Evolutionary conservation across 345 rosid species (phyloP).

Genomic region (Punica granatum): DNA sequence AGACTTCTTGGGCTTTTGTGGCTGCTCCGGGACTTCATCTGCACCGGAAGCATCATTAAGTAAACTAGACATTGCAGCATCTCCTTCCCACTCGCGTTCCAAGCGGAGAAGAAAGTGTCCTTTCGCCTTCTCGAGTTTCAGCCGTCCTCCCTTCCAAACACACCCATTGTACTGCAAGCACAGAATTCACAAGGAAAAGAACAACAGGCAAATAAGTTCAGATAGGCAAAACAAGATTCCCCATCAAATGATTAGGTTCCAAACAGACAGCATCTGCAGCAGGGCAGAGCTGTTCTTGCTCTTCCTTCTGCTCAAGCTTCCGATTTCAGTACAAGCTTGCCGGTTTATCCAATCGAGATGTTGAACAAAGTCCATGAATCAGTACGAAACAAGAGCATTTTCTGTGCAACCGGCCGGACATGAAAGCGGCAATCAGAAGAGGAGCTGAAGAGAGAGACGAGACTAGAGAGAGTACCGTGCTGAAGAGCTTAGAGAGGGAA

Average conservation of each 20-base stretch:
- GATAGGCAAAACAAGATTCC: background rate
- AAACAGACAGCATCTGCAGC: too few species aligned
- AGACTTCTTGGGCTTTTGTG: slow-evolving; percentile 16
- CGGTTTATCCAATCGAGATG: too few species aligned
- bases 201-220: slow-evolving; percentile 1
- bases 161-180: slow-evolving; percentile 74
- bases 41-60: slow-evolving; percentile 9
- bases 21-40: slow-evolving; percentile 8
- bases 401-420: too few species aligned
- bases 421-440: background rate
- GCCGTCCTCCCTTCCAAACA: slow-evolving; percentile 78
- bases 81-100: slow-evolving; percentile 64
- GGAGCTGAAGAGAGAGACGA: background rate
- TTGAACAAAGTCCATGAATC: too few species aligned
- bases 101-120: slow-evolving; percentile 63
- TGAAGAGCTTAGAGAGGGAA: slow-evolving; percentile 72
- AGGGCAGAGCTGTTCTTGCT: too few species aligned
- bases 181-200: background rate
- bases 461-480: slow-evolving; percentile 36
- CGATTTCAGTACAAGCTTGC: too few species aligned
- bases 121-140: slow-evolving; percentile 86
- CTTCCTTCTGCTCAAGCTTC: too few species aligned
- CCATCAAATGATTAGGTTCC: too few species aligned
- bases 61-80: slow-evolving; percentile 13
- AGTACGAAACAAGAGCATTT: too few species aligned